Evolutionary conservation across 331 rosid species (phyloP).

Genomic region (Stylosanthes scabra): DNA sequence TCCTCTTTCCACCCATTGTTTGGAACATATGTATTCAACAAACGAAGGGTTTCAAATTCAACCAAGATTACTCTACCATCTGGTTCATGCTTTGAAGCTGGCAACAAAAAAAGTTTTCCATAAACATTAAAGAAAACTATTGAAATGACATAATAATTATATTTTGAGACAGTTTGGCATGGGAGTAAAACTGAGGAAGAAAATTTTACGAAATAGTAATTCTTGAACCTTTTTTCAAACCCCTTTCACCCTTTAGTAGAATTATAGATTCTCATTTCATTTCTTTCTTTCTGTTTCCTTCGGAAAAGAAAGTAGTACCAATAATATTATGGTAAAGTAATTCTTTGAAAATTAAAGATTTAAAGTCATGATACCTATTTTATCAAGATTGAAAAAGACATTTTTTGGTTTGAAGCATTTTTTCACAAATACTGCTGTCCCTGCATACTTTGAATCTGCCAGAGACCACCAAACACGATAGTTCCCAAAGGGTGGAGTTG

Average conservation of each 20-base stretch:
- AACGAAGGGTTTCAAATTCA: conserved; percentile 80
- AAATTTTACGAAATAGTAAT: too few species aligned
- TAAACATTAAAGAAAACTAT: conserved; percentile 22
- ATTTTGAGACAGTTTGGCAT: background rate
- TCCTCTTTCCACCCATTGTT: conserved; percentile 99
- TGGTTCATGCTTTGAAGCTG: conserved; percentile 93
- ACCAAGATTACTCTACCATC: conserved; percentile 94
- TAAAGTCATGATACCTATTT: conserved; percentile 55
- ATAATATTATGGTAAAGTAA: background rate
- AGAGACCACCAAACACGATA: conserved; percentile 98
- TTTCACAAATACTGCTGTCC: conserved; percentile 88
- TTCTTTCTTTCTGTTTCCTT: background rate
- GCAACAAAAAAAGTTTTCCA: conserved; percentile 44
- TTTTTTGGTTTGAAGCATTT: conserved; percentile 81
- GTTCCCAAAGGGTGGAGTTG: conserved; percentile 76
- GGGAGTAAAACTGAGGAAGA: too few species aligned
- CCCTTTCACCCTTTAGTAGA: background rate
- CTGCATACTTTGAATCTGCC: conserved; percentile 97
- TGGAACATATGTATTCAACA: conserved; percentile 89
- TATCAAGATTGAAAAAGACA: conserved; percentile 88
- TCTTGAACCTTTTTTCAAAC: too few species aligned
- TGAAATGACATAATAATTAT: conserved; percentile 12
- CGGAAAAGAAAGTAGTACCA: background rate
- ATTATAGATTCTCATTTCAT: background rate
- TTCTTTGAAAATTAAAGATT: conserved; percentile 24